A percentile compares a stretch with the other conserved stretches of the same genome.
These are phyloP conservation scores for Lichtheimia corymbifera DNA, from an alignment of 371 early-diverging fungal genomes.

Conservation along the genomic window DNA sequence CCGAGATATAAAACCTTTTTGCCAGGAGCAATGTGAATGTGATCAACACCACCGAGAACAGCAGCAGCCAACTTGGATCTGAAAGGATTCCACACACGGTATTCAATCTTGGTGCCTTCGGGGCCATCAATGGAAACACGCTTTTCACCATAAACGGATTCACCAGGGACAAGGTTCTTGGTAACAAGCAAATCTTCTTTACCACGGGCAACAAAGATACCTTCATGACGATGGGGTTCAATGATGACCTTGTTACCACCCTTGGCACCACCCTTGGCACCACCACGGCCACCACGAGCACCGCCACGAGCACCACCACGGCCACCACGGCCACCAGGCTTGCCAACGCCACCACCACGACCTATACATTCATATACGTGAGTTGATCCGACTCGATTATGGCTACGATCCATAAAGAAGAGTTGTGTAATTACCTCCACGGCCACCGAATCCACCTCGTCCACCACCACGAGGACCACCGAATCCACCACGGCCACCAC, in stretches of 20 bases:
- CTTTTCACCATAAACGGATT: constrained; percentile 99
- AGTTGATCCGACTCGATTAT: neutral
- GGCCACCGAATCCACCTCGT: constrained; percentile 7
- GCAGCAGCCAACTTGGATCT: constrained; percentile 99
- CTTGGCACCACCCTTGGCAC: constrained; percentile 71
- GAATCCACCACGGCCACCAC: constrained; percentile 5
- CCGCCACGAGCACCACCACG: constrained; percentile 51
- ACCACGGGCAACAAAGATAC: constrained; percentile 96
- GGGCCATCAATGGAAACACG: constrained; percentile 93
- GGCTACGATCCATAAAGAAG: too few species aligned
- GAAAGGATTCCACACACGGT: constrained; percentile 99
- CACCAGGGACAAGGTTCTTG: constrained; percentile 98
- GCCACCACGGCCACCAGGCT: constrained; percentile 30
- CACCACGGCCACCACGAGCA: constrained; percentile 30
- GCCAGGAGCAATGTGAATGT: constrained; percentile 97
- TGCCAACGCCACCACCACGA: constrained; percentile 12
- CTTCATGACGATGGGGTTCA: constrained; percentile 97
- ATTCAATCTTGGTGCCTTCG: constrained; percentile 98
- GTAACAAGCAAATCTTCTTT: constrained; percentile 99
- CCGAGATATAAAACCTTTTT: constrained; percentile 99
- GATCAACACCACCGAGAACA: constrained; percentile 98
- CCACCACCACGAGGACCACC: neutral
- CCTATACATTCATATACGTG: neutral
- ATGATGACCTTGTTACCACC: constrained; percentile 93
- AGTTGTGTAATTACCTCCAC: constrained; percentile 6